Evolutionary conservation across 352 stramenopile species (phyloP), one percentile per base, ranked within the genome.

Genomic region (Phytophthora palmivora): DNA sequence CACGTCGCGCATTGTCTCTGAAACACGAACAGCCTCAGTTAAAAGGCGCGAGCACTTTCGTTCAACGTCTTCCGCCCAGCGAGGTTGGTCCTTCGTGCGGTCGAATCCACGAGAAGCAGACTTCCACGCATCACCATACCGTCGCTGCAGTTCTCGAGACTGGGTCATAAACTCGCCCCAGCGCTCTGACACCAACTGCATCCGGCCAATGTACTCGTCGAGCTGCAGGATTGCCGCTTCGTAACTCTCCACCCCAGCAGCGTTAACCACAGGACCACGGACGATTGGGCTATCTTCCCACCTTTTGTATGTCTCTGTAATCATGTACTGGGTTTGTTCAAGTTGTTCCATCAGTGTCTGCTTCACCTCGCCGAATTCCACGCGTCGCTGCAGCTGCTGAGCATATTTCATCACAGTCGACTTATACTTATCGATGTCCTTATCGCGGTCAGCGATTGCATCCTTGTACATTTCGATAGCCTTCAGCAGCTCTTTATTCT

Each of bases 291-390:
- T 90, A 33, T 87, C 69, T 19, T 79, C 80, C 78, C 76, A 90
- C 24, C 84, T 78, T 58, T 91, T 91, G 63, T 88, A 87, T 19
- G 82, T 89, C 53, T 83, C 79, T 16, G 75, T 76, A 41, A 93
- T 85, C 82, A 93, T 91, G 54, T 72, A 86, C 65, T 91, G 84
- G 0, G 84, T 93, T 44, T 93, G 76, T 32, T 91, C 78, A 2
- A 93, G 66, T 65, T 93, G 84, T 37, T 86, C 76, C 36, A 93
- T 37, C 18, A 91, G 60, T 48, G 79, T 89, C 41, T 93, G 73
- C 67, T 93, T 91, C 24, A 87, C 82, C 43, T 91, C 82, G 14
- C 64, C 66, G 48, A 93, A 78, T 7, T 77, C 84, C 8, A 78
- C 70, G 24, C 76, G 75, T 15, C 72, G 74, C 53, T 87, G 56